These are phyloP conservation scores for Calendula officinalis DNA, from an alignment of 129 eudicot species.

Conservation along the genomic window DNA sequence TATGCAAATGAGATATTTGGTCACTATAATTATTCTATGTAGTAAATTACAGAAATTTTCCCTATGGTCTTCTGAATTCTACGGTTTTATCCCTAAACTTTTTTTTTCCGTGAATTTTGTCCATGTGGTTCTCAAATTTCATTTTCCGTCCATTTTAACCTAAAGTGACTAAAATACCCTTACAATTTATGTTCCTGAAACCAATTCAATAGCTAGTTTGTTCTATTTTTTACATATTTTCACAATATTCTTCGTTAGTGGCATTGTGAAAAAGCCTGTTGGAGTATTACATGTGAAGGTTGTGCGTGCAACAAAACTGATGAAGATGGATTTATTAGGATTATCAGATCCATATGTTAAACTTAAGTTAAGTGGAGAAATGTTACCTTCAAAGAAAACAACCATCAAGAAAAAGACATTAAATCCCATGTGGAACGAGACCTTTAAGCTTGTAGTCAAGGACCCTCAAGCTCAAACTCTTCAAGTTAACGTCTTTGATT, in stretches of 20 bases:
- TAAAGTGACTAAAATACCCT: too few species aligned
- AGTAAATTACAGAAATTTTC: too few species aligned
- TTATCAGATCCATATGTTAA: conserved; percentile 84
- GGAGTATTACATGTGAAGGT: conserved; percentile 80
- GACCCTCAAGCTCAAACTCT: conserved; percentile 77
- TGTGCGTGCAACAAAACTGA: conserved; percentile 58
- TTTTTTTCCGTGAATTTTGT: too few species aligned
- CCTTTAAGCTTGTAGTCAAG: conserved; percentile 68
- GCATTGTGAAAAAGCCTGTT: conserved; percentile 60
- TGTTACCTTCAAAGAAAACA: conserved; percentile 67
- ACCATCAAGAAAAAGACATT: conserved; percentile 65
- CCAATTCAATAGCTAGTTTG: too few species aligned
- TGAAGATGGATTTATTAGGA: conserved; percentile 82
- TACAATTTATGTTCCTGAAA: too few species aligned
- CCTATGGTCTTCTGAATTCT: too few species aligned
- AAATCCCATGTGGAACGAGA: conserved; percentile 83
- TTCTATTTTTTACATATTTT: too few species aligned
- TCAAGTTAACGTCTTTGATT: conserved; percentile 60
- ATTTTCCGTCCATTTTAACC: too few species aligned
- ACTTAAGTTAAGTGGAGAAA: conserved; percentile 68
- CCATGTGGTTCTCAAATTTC: too few species aligned
- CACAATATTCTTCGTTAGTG: conserved; percentile 10
- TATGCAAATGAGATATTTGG: neutral
- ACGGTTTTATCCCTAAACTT: too few species aligned
- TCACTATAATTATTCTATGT: too few species aligned